Evolutionary conservation across 73 alveolate genomes (phyloP), one percentile per base, ranked within the genome.

Genomic region (Paraurostyla sp.): DNA sequence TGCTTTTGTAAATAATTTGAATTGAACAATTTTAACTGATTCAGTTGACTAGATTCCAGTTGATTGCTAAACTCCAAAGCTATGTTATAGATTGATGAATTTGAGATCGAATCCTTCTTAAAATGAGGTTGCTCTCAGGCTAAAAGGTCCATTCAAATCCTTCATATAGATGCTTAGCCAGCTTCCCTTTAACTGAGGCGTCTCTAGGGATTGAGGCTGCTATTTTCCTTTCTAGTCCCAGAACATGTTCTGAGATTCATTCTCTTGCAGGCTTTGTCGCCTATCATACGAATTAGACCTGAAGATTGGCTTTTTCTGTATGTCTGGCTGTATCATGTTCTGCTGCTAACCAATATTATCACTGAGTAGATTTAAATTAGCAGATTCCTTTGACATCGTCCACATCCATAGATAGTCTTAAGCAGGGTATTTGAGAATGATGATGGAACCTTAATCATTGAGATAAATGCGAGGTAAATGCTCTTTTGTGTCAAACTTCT

Each of bases 381-480:
- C 18, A n/a, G 18, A 20, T 35, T 51, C 78, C 30, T 78, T 52
- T 4, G 60, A 78, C 69, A 43, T 78, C 16, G 63, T 78, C 89
- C 89, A 78, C 80, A 78, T 50, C 78, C 76, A 78, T 15, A 50
- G 16, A 52, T 59, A 78, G 29, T 78, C 89, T 51, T n/a, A 78
- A 48, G 32, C 35, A 0, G 58, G 43, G 16, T 52, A 29, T 27
- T 45, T 78, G 0, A 52, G 0, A 43, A 78, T 52, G n/a, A 78
- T 50, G 22, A 52, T 78, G 7, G 76, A 23, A 15, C 58, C 89
- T 54, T 22, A n/a, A 29, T 78, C 60, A 35, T 54, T 51, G 6
- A 78, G 49, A 13, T 18, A 49, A 20, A 78, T 50, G 7, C 42
- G 4, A 33, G 86, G 86, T 25, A 6, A 6, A 27, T 51, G 27